phyloP scores from a whole-genome alignment of 129 eudicot species.

The Solidago caesia region DNA sequence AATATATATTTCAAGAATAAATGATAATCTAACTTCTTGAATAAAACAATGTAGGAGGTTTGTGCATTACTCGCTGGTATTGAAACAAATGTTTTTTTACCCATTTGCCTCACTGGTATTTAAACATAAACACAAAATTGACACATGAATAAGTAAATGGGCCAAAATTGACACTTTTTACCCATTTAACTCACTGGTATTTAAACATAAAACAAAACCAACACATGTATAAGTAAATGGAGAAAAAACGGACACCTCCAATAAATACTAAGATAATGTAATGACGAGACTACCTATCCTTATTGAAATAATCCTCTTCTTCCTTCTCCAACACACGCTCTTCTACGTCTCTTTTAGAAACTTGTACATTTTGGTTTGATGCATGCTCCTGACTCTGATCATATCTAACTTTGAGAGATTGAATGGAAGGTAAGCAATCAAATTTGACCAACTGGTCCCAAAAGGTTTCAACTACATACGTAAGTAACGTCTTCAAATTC shows the following conservation, averaged over 20 bases:
- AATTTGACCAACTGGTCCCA: conserved; percentile 73
- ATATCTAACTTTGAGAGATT: conserved; percentile 71
- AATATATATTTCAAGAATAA: background rate
- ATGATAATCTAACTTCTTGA: background rate
- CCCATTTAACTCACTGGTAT: background rate
- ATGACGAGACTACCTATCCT: conserved; percentile 57
- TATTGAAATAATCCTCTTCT: conserved; percentile 95
- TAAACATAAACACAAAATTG: too few relatives aligned
- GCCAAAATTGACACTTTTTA: background rate
- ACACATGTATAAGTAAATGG: background rate
- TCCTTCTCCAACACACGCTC: conserved; percentile 93
- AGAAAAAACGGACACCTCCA: background rate
- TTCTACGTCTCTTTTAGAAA: conserved; percentile 71
- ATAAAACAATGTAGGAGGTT: too few relatives aligned
- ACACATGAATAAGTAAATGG: too few relatives aligned
- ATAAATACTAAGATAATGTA: background rate
- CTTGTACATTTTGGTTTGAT: conserved; percentile 42
- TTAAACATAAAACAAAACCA: background rate
- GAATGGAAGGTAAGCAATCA: conserved; percentile 58
- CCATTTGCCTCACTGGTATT: background rate
- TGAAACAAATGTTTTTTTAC: background rate
- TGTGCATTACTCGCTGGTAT: too few relatives aligned
- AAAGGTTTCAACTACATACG: conserved; percentile 75
- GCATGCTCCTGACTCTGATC: conserved; percentile 74
- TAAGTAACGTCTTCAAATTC: conserved; percentile 58